Base-by-base conservation (phyloP, 1,284 basidiomycete species). In the Takashimella tepidaria region DNA sequence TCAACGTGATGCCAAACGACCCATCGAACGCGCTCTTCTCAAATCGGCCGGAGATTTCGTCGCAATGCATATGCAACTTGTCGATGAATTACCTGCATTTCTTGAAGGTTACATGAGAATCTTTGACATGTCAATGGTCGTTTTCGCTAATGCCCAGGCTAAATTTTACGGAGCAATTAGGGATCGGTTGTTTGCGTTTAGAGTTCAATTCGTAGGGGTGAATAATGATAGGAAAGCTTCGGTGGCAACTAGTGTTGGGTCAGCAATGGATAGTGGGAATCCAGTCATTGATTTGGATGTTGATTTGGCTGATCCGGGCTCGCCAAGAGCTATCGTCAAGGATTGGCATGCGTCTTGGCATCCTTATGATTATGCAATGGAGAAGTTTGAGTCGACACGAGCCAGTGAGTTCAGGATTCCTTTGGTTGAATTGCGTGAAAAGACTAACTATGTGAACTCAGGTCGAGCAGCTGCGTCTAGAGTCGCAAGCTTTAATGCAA, bases 21-120 rank as follows among this genome's bases (percentile, higher is more conserved):
- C 58, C 0, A 48, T 69, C 26, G 73, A 75, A 24, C 60, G 60
- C 22, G 37, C 44, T 5, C 49, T 72, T 8, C 47, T 69, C 12
- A 63, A 66, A 45, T 68, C 67, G 44, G 76, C 74, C 4, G 56
- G 61, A 20, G 74, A 76, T 22, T 76, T 73, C 47, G 66, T 71
- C 49, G 70, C 75, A 16, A 61, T 77, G 1, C 76, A 77, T 56
- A 67, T 67, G 16, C 76, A 77, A 57, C 62, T 77, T 13, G 58
- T 75, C 11, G 74, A 74, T 45, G 76, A 77, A 55, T 59, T 77
- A 0, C 76, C 76, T 0, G 53, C 56, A 0, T 74, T 76, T 53
- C 45, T 76, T 22, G 70, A 74, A 45, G 73, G 75, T 0, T 68
- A 69, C 47, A 57, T 57, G 44, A 58, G 68, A 25, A 70, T 76